phyloP scores from a whole-genome alignment of 305 asterid genomes.

The Stenogyne calaminthoides region DNA sequence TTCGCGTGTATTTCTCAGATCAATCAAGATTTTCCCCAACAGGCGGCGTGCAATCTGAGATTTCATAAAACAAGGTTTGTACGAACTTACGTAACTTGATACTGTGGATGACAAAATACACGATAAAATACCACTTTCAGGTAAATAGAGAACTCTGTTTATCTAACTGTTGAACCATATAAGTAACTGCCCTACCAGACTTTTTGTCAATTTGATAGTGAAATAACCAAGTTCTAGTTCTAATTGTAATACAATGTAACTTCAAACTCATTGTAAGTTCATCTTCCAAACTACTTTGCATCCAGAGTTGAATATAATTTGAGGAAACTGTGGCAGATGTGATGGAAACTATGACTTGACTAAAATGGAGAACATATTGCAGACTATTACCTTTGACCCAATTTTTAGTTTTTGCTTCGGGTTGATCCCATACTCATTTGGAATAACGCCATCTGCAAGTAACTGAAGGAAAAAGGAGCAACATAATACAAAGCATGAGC shows the following conservation, averaged over 20 bases:
- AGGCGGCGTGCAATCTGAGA: constrained; percentile 73
- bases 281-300: neutral
- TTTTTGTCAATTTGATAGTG: neutral
- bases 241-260: neutral
- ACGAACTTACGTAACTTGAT: neutral
- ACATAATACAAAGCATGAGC: constrained; percentile 22
- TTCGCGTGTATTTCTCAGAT: constrained; percentile 71
- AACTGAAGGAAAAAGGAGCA: constrained; percentile 46
- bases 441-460: constrained; percentile 99
- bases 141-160: constrained; percentile 1
- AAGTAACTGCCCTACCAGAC: constrained; percentile 3
- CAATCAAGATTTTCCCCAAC: constrained; percentile 74
- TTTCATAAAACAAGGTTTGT: constrained; percentile 15
- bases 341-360: neutral
- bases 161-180: constrained; percentile 5
- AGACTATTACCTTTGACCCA: constrained; percentile 77
- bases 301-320: neutral
- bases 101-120: constrained; percentile 7
- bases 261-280: constrained; percentile 6
- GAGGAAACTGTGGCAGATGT: constrained; percentile 18
- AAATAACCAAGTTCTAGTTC: neutral
- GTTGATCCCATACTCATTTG: constrained; percentile 96
- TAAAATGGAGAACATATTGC: constrained; percentile 9
- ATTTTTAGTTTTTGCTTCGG: constrained; percentile 87
- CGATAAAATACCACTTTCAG: neutral